phyloP scores from a whole-genome alignment of 257 asterid species.

The Solanum pennellii region DNA sequence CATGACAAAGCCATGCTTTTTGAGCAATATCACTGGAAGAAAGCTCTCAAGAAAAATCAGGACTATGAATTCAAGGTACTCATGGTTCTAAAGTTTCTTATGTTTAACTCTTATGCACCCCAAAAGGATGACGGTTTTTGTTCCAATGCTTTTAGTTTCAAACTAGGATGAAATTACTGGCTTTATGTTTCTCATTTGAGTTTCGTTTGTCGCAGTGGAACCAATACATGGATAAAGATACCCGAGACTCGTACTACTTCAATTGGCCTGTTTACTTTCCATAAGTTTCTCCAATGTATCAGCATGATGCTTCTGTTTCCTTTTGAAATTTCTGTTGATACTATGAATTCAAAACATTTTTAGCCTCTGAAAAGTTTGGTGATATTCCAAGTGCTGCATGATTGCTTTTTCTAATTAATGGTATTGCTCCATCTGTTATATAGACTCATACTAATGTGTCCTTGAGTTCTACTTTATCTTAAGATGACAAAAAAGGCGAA shows the following conservation, averaged over 20 bases:
- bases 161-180: not conserved
- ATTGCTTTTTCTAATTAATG: not conserved
- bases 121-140: not conserved
- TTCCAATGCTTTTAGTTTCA: not conserved
- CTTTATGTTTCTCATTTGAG: not conserved
- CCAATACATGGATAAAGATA: slow-evolving; percentile 29
- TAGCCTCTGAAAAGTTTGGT: not conserved
- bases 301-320: not conserved
- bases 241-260: slow-evolving; percentile 75
- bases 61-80: slow-evolving; percentile 78
- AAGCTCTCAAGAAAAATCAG: slow-evolving; percentile 55
- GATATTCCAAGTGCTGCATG: not conserved
- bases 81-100: not conserved
- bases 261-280: slow-evolving; percentile 85
- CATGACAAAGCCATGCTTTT: slow-evolving; percentile 86
- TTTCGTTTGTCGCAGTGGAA: slow-evolving; percentile 64
- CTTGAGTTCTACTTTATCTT: not conserved
- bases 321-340: not conserved
- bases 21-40: slow-evolving; percentile 96
- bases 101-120: not conserved
- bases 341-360: not conserved
- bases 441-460: not conserved
- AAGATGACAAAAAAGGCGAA: not conserved
- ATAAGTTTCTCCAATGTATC: not conserved
- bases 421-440: not conserved